A percentile compares a stretch with the other conserved stretches of the same genome.
These are phyloP conservation scores for Penicillium occitanis DNA, from an alignment of 2,329 filamentous ascomycete genomes.

Conservation along the genomic window DNA sequence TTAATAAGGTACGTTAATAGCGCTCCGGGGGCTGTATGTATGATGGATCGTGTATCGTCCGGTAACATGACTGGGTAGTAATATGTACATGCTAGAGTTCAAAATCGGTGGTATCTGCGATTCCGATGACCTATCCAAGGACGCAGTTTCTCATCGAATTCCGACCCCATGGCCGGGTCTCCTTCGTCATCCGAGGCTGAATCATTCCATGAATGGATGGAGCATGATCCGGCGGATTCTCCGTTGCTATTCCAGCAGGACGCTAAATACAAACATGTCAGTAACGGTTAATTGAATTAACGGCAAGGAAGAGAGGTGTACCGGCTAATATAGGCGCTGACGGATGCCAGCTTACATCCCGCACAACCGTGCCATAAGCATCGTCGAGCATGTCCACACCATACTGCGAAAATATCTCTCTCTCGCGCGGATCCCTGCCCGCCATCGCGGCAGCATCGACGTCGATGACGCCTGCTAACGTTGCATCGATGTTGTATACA, in stretches of 20 bases:
- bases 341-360: conserved; percentile 90
- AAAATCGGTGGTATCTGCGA: background rate
- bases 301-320: conserved; percentile 37
- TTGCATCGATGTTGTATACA: conserved; percentile 92
- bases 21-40: background rate
- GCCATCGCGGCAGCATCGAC: conserved; percentile 66
- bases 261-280: conserved; percentile 50
- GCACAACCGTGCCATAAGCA: conserved; percentile 73
- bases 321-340: conserved; percentile 74
- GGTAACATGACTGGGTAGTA: background rate
- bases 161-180: conserved; percentile 57
- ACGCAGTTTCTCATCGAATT: conserved; percentile 61
- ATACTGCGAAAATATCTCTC: conserved; percentile 56
- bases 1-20: background rate
- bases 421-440: conserved; percentile 57
- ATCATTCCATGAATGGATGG: conserved; percentile 76
- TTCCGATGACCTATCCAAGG: conserved; percentile 18
- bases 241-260: conserved; percentile 81
- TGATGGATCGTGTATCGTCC: background rate
- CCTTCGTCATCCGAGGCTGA: conserved; percentile 63
- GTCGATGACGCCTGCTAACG: conserved; percentile 73
- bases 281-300: background rate
- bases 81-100: background rate
- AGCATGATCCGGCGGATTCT: conserved; percentile 71
- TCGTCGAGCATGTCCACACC: conserved; percentile 56